These are phyloP conservation scores for Trichoderma sp. DNA, from an alignment of 2,329 filamentous ascomycete genomes.

Conservation along the genomic window DNA sequence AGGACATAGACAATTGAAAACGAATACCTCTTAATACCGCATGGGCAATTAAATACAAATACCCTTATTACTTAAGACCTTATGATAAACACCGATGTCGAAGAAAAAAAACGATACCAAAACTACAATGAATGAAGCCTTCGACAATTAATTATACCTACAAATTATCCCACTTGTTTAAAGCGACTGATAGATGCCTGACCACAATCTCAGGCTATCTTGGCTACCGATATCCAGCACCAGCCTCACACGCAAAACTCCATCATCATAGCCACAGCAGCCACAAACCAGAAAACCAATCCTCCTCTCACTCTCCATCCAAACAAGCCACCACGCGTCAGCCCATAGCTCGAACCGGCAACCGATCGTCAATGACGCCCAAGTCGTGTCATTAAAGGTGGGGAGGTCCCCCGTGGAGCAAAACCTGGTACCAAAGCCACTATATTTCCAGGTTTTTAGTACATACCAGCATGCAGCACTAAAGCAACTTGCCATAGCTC, in stretches of 20 bases:
- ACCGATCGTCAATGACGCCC: constrained; percentile 22
- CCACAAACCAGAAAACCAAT: not conserved
- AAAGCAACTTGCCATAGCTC: not conserved
- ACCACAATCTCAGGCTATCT: not conserved
- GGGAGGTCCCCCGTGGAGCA: not conserved
- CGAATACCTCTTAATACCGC: too few relatives aligned
- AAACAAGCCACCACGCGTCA: constrained; percentile 11
- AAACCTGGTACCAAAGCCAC: not conserved
- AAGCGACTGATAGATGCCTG: not conserved
- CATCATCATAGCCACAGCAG: not conserved
- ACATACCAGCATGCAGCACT: not conserved
- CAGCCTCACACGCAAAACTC: not conserved
- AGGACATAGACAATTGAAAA: too few relatives aligned
- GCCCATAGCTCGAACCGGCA: constrained; percentile 10
- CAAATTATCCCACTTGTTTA: not conserved
- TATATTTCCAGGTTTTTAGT: not conserved
- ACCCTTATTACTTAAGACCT: too few relatives aligned
- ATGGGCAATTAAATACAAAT: too few relatives aligned
- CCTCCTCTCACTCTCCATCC: not conserved
- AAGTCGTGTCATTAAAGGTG: constrained; percentile 14
- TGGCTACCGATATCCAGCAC: too few relatives aligned
- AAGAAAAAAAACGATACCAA: too few relatives aligned
- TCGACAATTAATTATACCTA: too few relatives aligned
- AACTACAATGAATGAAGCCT: too few relatives aligned
- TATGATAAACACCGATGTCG: too few relatives aligned